Percentiles rank a stretch among this genome's conserved stretches.
These are phyloP conservation scores for Parastagonospora avenae DNA, from an alignment of 2,329 filamentous ascomycete genomes.

Conservation along the genomic window DNA sequence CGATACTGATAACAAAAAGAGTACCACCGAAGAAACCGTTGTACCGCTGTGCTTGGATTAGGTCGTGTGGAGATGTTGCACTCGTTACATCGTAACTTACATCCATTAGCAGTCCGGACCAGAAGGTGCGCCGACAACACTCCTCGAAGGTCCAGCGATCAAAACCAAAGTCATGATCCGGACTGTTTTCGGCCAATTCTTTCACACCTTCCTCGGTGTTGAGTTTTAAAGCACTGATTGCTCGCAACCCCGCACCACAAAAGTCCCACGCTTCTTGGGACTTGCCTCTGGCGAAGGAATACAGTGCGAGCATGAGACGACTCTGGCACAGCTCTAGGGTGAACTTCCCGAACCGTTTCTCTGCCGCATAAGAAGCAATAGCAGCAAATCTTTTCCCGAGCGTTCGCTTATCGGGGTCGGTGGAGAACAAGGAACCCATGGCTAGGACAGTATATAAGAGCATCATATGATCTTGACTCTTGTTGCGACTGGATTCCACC, in stretches of 20 bases:
- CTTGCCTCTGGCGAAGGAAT: constrained; percentile 67
- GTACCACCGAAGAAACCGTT: constrained; percentile 61
- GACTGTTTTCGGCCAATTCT: constrained; percentile 50
- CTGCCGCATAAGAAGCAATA: constrained; percentile 64
- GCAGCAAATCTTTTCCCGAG: constrained; percentile 57
- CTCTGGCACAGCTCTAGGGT: constrained; percentile 70
- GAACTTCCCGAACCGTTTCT: constrained; percentile 57
- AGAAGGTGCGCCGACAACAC: constrained; percentile 72
- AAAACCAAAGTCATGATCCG: constrained; percentile 62
- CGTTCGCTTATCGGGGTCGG: constrained; percentile 50
- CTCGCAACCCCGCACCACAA: constrained; percentile 65
- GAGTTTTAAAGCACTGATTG: constrained; percentile 64
- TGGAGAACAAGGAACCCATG: constrained; percentile 61
- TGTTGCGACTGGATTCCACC: constrained; percentile 56
- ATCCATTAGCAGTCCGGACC: constrained; percentile 73
- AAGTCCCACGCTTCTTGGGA: constrained; percentile 67
- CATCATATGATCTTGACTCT: constrained; percentile 62
- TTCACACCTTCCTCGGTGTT: constrained; percentile 64
- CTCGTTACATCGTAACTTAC: constrained; percentile 50
- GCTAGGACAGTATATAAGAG: constrained; percentile 65
- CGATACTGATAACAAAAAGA: constrained; percentile 61
- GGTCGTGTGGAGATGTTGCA: constrained; percentile 37
- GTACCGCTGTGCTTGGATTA: constrained; percentile 55
- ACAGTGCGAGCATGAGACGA: constrained; percentile 69
- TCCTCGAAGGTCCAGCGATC: constrained; percentile 65